These are phyloP conservation scores for Casuarina equisetifolia DNA, from an alignment of 306 rosid species.

Conservation along the genomic window DNA sequence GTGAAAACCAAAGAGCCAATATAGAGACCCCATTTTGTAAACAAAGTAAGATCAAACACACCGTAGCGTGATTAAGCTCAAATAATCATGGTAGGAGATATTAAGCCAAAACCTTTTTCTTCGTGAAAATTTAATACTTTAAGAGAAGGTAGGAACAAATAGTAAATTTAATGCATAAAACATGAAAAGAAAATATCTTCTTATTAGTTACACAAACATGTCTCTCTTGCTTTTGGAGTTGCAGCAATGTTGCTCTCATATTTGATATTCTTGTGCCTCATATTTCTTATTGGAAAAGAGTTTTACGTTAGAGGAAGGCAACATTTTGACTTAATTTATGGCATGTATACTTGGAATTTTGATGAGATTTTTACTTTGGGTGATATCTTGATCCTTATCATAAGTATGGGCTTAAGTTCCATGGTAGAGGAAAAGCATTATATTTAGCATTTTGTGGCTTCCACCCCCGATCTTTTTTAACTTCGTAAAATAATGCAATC, in stretches of 20 bases:
- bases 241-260: constrained; percentile 70
- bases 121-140: no score
- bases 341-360: constrained; percentile 45
- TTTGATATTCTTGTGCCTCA: constrained; percentile 51
- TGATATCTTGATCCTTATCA: constrained; percentile 49
- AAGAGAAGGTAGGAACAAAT: no score
- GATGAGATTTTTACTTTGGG: constrained; percentile 65
- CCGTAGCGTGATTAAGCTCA: no score
- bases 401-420: constrained; percentile 90
- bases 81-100: no score
- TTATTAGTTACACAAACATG: no score
- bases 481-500: constrained; percentile 56
- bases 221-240: constrained; percentile 66
- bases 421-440: constrained; percentile 96
- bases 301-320: constrained; percentile 36
- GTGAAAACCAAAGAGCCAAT: no score
- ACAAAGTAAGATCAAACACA: no score
- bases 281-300: constrained; percentile 54
- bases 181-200: no score
- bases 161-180: no score
- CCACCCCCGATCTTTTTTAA: constrained; percentile 58
- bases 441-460: constrained; percentile 77
- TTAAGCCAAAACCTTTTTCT: no score
- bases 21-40: no score
- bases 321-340: constrained; percentile 24